Base-by-base conservation (phyloP, 1,284 basidiomycete genomes). In the Ceratobasidium sp. region DNA sequence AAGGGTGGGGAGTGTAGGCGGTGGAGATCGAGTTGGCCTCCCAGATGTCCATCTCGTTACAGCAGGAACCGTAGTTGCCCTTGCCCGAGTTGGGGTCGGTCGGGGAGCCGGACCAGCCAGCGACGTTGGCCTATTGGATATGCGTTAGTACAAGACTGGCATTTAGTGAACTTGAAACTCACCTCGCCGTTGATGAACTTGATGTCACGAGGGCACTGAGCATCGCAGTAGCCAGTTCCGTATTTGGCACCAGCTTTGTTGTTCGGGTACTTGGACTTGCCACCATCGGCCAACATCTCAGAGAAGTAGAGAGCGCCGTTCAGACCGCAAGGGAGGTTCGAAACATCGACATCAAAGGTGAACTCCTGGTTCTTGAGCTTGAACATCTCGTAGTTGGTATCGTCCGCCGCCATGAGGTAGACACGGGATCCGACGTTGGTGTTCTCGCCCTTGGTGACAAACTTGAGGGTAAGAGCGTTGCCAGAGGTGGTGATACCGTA, bases 221-320 rank as follows among this genome's bases (percentile, higher is more conserved):
- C 80, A 75, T 85, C 84, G 75, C 84, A 86, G 78, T 85, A 85
- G 5, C 84, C 84, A 58, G 84, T 85, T 65, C 84, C 84, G 77
- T 83, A 85, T 74, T 82, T 82, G 72, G 84, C 83, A 73, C 84
- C 85, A 68, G 84, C 84, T 79, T 82, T 84, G 82, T 87, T 87
- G 75, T 73, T 79, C 17, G 84, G 72, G 78, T 78, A 83, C 70
- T 80, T 79, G 53, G 82, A 72, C 72, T 81, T 69, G 62, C 85
- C 86, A 77, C 86, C 86, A 75, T 86, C 85, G 15, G 80, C 80
- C 70, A 82, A 81, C 85, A 86, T 84, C 75, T 81, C 77, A 7
- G 78, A 77, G 77, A 84, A 83, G 79, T 83, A n/a, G n/a, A n/a
- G n/a, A n/a, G n/a, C n/a, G n/a, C n/a, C n/a, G n/a, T n/a, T n/a